Base-by-base conservation (phyloP, 2,329 filamentous ascomycete genomes). In the Neonectria hederae region DNA sequence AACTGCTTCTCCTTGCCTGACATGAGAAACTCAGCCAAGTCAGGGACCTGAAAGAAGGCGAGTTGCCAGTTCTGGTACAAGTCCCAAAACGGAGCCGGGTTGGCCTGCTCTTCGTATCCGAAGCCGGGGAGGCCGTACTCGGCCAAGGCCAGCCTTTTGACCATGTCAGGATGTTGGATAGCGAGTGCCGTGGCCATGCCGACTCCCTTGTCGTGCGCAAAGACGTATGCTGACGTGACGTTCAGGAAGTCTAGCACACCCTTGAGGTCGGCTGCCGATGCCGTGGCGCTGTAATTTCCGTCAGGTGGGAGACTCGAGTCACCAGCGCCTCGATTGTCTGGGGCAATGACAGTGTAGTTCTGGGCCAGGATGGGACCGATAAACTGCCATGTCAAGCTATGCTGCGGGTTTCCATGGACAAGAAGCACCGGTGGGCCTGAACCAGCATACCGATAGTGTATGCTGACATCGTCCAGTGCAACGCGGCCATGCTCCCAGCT, bases 11-110 rank as follows among this genome's bases (percentile, higher is more conserved):
- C 82, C 1, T 76, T 75, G 0, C 79, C 81, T 0, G 69, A 69
- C 62, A 84, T 81, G 60, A 84, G 79, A 60, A 80, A 84, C 57
- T 82, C 77, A 0, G 83, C 83, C 3, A 81, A 73, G 24, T 84
- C 83, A 0, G 83, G 76, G 9, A 84, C 78, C 26, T 77, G 75
- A 70, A 85, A 84, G 71, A 84, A 82, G 0, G 81, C 80, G 1
- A 81, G 71, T 54, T 81, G 79, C 74, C 76, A 79, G 54, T 81
- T 80, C 38, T 74, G 70, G 66, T 83, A 84, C 0, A 82, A 67
- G 35, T 82, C 76, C 71, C 77, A 77, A 48, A 68, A 79, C 0
- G 79, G 73, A 0, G 73, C 76, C 1, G 77, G 78, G 0, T 68
- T 67, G 2, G 76, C 40, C 1, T 65, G 58, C 0, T 66, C 54